Evolutionary conservation across 371 early-diverging fungal species (phyloP), one percentile per base, ranked within the genome.

Genomic region (Mortierella sp.): DNA sequence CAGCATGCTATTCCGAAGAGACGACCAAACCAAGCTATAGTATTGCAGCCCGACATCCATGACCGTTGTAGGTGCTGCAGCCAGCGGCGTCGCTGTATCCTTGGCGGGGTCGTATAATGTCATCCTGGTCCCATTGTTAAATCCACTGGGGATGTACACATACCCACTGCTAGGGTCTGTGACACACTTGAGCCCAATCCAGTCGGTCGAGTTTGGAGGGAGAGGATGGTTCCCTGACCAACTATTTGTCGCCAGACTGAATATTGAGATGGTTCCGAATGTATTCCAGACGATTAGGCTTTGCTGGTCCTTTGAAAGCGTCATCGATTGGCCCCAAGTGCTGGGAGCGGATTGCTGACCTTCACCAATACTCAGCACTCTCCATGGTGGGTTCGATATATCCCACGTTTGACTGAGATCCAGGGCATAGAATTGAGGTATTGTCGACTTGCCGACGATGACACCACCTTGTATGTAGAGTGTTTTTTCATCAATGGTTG

Each of bases 361-460:
- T 3, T 14, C 44, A 15, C 57, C 57, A 14, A 27, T 21, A 15
- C 1, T 5, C 28, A 56, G 57, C 2, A n/a, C 14, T 7, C 9
- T 46, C 57, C 57, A 56, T 5, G 57, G 57, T 21, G 57, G 57
- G 24, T 32, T 56, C 24, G 57, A 34, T 12, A 26, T 24, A 27
- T 44, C 24, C 57, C 57, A 56, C 34, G 57, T 15, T 11, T 47
- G 57, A 8, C 47, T 56, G 11, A 56, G 47, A 56, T 56, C 47
- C 47, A 56, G 26, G 6, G 57, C 7, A 21, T 15, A 56, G 47
- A 56, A 56, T 24, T 56, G 57, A 15, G 21, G 44, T 21, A 6
- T 32, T 4, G 9, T n/a, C 11, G 1, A 11, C 1, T 0, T 15
- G 5, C 41, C 28, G 9, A 14, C 14, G 12, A 17, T 17, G n/a